Base-by-base conservation (phyloP, 805 yeast species). In the Pichia rugopelliculosa region DNA sequence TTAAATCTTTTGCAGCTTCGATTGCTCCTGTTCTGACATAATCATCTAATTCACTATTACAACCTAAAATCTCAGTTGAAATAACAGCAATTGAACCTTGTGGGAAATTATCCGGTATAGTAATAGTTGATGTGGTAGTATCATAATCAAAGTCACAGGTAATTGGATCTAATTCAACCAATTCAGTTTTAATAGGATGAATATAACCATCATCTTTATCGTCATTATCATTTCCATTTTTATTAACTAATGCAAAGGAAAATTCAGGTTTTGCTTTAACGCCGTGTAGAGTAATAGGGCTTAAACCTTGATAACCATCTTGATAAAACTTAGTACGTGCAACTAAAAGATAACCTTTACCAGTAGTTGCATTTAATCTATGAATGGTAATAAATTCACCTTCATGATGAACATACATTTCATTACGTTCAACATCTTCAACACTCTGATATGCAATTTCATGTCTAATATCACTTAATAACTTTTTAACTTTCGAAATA, bases 361-460 rank as follows among this genome's bases (percentile, higher is more conserved):
- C 98, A 2, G 88, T 80, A 53, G 79, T 76, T 0, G 95, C 84
- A 61, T 87, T 87, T 24, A 82, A 76, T 56, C 98, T 73, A 64
- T 91, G 97, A 46, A 91, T 80, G 0, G 97, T 90, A 49, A 91
- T 87, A 63, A 75, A 91, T 63, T 90, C 96, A 13, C 87, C 96
- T 53, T 89, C 95, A 59, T 87, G 96, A 60, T 91, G 97, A 37
- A 91, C 86, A 62, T 87, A 91, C 85, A 87, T 88, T 65, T 91
- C 97, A 56, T 86, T 86, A 49, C 72, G 74, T 45, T 71, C 71
- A 41, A 59, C 51, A 41, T 73, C 71, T 53, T 87, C 95, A 38
- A 72, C 69, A 53, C 74, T 70, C 50, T 81, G 80, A 21, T 63
- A 64, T 1, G 87, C 80, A 43, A 85, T 72, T 11, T 71, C 63